Evolutionary conservation across 2,329 filamentous ascomycete genomes (phyloP), one percentile per base, ranked within the genome.

Genomic region (Beauveria bassiana): DNA sequence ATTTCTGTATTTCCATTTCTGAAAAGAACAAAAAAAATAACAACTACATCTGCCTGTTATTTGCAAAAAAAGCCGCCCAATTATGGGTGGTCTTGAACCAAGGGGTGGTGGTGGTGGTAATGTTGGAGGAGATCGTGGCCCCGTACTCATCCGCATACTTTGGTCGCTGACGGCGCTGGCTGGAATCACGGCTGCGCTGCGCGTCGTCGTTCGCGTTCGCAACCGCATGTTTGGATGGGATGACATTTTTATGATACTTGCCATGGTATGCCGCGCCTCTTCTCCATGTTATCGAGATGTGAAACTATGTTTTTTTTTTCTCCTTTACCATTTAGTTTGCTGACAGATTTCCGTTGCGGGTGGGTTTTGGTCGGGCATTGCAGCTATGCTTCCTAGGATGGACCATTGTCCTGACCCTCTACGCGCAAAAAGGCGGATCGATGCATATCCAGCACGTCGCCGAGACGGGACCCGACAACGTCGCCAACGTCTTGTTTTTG

Each of bases 321-420:
- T 22, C 16, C 20, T 22, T 22, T 40, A 8, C 34, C 14, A 40
- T 26, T 31, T 10, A 22, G 20, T 22, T 3, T 46, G 20, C 58
- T 60, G 40, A 60, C 18, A 12, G 22, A 22, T 22, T 49, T 20
- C 2, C 22, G 26, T 16, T 16, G 28, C 14, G n/a, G 14, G 14
- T 6, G 16, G 22, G 22, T 2, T 22, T 22, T 22, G 22, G 2
- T 22, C 22, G 22, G 22, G 22, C 22, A 22, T 22, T 31, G 12
- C 28, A 67, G 65, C 24, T 64, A 1, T 67, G 65, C 55, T 67
- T 67, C 45, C 10, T 66, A 5, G 58, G 59, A n/a, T 67, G 65
- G 66, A 66, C 63, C 46, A 31, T 61, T 6, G 56, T 60, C 31
- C 50, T 67, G 12, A 67, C 66, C 1, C 40, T 65, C 2, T 66